Evolutionary conservation across 108 stramenopile species (phyloP).

Genomic region (Skeletonema costatum): DNA sequence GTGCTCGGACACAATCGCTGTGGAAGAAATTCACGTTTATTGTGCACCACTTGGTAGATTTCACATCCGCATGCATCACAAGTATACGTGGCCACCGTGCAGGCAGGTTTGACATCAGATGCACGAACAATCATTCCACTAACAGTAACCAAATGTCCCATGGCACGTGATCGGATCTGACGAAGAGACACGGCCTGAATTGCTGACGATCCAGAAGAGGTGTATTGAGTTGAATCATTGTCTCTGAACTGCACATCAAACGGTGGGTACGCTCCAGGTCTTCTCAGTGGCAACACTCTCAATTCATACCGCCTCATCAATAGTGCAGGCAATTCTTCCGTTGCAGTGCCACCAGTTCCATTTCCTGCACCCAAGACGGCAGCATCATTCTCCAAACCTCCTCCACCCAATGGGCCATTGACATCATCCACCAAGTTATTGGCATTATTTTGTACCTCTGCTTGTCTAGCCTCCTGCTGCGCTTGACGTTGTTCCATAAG

Average conservation of each 20-base stretch:
- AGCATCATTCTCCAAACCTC: constrained; percentile 59
- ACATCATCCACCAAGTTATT: constrained; percentile 28
- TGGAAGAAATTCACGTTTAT: constrained; percentile 82
- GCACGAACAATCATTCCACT: constrained; percentile 93
- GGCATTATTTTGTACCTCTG: constrained; percentile 43
- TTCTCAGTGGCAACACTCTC: constrained; percentile 69
- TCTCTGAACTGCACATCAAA: constrained; percentile 60
- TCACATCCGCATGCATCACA: constrained; percentile 97
- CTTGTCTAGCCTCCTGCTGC: constrained; percentile 53
- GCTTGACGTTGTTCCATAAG: constrained; percentile 78
- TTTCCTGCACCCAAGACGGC: constrained; percentile 30
- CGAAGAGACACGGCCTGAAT: constrained; percentile 64
- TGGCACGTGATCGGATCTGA: constrained; percentile 77
- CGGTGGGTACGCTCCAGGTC: constrained; percentile 62
- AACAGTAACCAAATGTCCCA: constrained; percentile 93
- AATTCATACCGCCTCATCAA: constrained; percentile 87
- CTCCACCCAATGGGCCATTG: constrained; percentile 46
- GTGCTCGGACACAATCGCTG: constrained; percentile 70
- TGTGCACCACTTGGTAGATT: constrained; percentile 90
- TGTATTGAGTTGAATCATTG: neutral
- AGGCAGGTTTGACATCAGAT: constrained; percentile 95
- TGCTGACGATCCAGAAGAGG: neutral
- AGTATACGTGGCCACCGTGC: constrained; percentile 96
- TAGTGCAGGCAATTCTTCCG: constrained; percentile 73
- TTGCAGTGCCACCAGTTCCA: constrained; percentile 35